These are phyloP conservation scores for Dothistroma septosporum DNA, from an alignment of 2,329 filamentous ascomycete species.

Conservation along the genomic window DNA sequence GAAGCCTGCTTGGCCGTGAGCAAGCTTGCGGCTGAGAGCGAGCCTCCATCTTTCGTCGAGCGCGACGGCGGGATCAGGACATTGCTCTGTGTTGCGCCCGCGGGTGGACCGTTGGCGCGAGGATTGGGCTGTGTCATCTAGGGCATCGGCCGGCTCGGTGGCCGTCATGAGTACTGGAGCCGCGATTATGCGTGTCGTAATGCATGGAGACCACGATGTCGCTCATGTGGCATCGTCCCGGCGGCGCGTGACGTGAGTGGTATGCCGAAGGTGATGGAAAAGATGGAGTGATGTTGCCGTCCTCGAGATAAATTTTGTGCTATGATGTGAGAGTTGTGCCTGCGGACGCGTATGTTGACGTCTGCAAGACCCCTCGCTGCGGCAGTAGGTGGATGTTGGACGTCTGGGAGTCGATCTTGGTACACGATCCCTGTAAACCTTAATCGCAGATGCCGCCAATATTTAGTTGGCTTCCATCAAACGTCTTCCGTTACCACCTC, in stretches of 20 bases:
- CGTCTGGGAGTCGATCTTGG: no score
- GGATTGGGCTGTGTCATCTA: conserved; percentile 29
- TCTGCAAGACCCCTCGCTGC: no score
- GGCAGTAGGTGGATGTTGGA: no score
- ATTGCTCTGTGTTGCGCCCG: conserved; percentile 23
- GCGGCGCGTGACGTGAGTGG: not conserved
- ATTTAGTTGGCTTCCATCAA: no score
- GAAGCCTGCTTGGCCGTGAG: conserved; percentile 55
- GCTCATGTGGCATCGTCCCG: conserved; percentile 8
- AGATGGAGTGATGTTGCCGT: not conserved
- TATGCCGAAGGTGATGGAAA: not conserved
- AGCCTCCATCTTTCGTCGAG: conserved; percentile 50
- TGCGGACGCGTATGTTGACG: no score
- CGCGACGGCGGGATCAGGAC: conserved; percentile 43
- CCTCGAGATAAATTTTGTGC: no score
- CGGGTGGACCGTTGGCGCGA: conserved; percentile 32
- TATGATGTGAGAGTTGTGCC: not conserved
- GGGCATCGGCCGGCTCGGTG: conserved; percentile 17
- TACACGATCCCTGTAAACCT: no score
- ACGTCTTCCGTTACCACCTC: no score
- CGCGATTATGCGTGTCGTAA: conserved; percentile 21
- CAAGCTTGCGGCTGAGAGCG: conserved; percentile 51
- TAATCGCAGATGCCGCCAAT: no score
- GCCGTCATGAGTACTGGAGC: conserved; percentile 18
- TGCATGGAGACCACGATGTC: conserved; percentile 20